Conservation (phyloP, 148 eudicot genomes). For the Cornus controversa region DNA sequence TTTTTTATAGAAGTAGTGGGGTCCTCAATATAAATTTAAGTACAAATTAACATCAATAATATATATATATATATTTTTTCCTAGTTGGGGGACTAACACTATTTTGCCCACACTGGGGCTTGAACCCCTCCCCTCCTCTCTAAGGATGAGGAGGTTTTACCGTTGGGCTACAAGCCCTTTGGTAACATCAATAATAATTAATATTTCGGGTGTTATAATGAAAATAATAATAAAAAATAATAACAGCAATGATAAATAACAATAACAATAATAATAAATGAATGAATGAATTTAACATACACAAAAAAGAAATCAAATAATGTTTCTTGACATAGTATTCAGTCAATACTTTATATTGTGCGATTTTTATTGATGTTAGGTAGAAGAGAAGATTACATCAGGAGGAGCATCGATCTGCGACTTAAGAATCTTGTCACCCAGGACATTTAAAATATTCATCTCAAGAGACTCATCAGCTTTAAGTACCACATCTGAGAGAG, state of each 20-base stretch:
- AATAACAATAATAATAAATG: background rate
- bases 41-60: background rate
- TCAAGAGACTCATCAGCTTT: slow-evolving; percentile 79
- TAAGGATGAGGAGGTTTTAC: too few relatives aligned
- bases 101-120: too few relatives aligned
- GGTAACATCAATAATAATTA: background rate
- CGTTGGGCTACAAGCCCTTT: too few relatives aligned
- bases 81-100: too few relatives aligned
- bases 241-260: too few relatives aligned
- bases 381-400: slow-evolving; percentile 57
- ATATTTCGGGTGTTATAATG: background rate
- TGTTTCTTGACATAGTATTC: background rate
- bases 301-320: background rate
- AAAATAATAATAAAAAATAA: background rate
- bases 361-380: background rate
- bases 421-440: slow-evolving; percentile 83
- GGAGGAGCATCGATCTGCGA: slow-evolving; percentile 67
- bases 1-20: background rate
- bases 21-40: background rate
- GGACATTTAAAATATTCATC: slow-evolving; percentile 66
- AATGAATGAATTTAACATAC: background rate
- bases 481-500: slow-evolving; percentile 47
- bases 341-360: too few relatives aligned
- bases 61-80: too few relatives aligned
- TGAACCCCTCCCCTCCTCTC: too few relatives aligned